A percentile compares a stretch with the other conserved stretches of the same genome.
Conservation (phyloP, 1,284 basidiomycete genomes). For the Tilletiaria anomala region DNA sequence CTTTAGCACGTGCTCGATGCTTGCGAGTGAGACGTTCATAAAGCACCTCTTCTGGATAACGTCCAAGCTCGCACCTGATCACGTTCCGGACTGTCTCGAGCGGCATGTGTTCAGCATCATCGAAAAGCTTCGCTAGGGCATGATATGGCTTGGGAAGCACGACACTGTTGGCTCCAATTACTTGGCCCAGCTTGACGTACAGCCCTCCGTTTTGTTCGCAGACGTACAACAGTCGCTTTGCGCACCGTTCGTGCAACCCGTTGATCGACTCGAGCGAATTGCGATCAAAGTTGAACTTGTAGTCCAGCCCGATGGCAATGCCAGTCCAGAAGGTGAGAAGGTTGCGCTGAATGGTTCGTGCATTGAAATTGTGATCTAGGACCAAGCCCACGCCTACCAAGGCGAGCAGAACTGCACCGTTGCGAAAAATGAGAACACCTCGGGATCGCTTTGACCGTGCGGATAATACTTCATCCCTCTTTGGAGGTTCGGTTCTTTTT, state of each 20-base stretch:
- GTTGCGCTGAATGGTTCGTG: conserved; percentile 19
- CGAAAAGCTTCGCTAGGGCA: conserved; percentile 24
- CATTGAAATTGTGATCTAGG: too few species aligned
- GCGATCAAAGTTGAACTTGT: conserved; percentile 30
- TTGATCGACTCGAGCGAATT: conserved; percentile 12
- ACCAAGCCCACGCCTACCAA: too few species aligned
- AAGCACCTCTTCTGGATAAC: neutral
- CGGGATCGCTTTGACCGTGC: too few species aligned
- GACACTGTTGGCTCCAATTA: conserved; percentile 23
- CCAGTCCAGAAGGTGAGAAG: conserved; percentile 18
- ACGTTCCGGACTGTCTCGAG: conserved; percentile 17
- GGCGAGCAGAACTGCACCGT: too few species aligned
- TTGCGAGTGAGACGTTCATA: too few species aligned
- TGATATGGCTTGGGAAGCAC: conserved; percentile 30
- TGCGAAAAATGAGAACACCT: too few species aligned
- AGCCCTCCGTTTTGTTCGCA: conserved; percentile 30
- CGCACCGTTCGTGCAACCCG: conserved; percentile 23
- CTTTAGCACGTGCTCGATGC: too few species aligned
- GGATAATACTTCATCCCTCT: too few species aligned
- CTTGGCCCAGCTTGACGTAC: conserved; percentile 25
- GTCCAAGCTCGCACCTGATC: conserved; percentile 16
- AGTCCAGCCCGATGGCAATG: conserved; percentile 23
- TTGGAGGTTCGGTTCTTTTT: too few species aligned
- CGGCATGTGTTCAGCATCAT: conserved; percentile 22
- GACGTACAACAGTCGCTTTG: conserved; percentile 17